These are phyloP conservation scores for Colletotrichum orbiculare DNA, from an alignment of 2,329 filamentous ascomycete species.

Conservation along the genomic window DNA sequence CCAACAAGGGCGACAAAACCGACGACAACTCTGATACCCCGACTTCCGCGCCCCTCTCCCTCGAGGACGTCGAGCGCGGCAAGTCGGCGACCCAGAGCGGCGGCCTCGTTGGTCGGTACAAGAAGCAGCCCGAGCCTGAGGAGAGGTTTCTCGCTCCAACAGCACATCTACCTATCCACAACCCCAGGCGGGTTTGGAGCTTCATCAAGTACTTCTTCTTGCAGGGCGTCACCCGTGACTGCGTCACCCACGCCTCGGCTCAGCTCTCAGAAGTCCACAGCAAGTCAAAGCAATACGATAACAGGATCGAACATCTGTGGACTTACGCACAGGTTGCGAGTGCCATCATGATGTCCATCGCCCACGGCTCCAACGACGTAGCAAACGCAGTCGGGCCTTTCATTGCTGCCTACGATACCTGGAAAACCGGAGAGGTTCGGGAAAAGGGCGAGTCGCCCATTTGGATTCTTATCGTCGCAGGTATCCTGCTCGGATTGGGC, in stretches of 20 bases:
- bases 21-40: conserved; percentile 5
- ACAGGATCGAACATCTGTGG: conserved; percentile 58
- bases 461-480: conserved; percentile 51
- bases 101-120: conserved; percentile 49
- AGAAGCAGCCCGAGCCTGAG: conserved; percentile 51
- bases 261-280: conserved; percentile 37
- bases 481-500: conserved; percentile 50
- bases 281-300: conserved; percentile 56
- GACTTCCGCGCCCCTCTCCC: conserved; percentile 9
- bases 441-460: conserved; percentile 47
- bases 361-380: conserved; percentile 57
- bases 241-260: conserved; percentile 42
- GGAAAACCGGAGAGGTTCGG: conserved; percentile 43
- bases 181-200: conserved; percentile 37
- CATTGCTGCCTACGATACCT: conserved; percentile 50
- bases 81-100: conserved; percentile 5
- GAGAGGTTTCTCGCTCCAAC: conserved; percentile 38
- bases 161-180: conserved; percentile 34
- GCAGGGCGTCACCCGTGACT: conserved; percentile 41
- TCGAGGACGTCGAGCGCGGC: conserved; percentile 49
- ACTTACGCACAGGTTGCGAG: conserved; percentile 55
- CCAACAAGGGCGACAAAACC: conserved; percentile 30
- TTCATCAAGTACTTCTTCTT: conserved; percentile 39
- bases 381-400: conserved; percentile 55
- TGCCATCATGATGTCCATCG: conserved; percentile 54